Percentiles rank a stretch among this genome's conserved stretches.
Evolutionary conservation across 108 stramenopile species (phyloP).

Genomic region (Mayamaea pseudoterrestris): DNA sequence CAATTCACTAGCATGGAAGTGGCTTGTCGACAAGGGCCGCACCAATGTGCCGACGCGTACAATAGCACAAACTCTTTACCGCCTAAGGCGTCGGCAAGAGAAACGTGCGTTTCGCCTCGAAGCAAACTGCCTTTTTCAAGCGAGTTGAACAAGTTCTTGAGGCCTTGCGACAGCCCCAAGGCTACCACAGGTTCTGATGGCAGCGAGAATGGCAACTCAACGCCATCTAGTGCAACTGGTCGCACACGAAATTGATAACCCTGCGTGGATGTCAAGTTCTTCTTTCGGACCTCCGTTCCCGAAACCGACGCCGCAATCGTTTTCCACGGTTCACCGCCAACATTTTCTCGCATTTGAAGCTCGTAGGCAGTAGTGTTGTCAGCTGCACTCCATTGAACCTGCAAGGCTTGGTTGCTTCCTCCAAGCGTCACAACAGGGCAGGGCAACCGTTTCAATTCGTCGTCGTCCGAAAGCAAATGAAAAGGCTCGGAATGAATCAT

Average conservation of each 20-base stretch:
- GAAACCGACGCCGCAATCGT: slow-evolving; percentile 52
- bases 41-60: slow-evolving; percentile 67
- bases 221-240: slow-evolving; percentile 10
- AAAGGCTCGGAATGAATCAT: slow-evolving; percentile 23
- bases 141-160: slow-evolving; percentile 31
- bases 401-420: slow-evolving; percentile 28
- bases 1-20: slow-evolving; percentile 78
- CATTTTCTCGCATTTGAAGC: slow-evolving; percentile 72
- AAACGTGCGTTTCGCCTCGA: slow-evolving; percentile 18
- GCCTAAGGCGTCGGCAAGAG: slow-evolving; percentile 44
- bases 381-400: slow-evolving; percentile 38
- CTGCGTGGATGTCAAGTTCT: slow-evolving; percentile 45
- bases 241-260: slow-evolving; percentile 76
- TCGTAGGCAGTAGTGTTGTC: slow-evolving; percentile 26
- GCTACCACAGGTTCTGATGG: slow-evolving; percentile 37
- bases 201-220: slow-evolving; percentile 41
- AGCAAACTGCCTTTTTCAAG: slow-evolving; percentile 38
- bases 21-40: slow-evolving; percentile 74
- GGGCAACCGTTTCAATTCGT: slow-evolving; percentile 19
- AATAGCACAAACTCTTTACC: slow-evolving; percentile 64
- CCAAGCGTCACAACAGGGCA: slow-evolving; percentile 24
- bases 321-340: slow-evolving; percentile 38
- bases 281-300: slow-evolving; percentile 52
- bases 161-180: slow-evolving; percentile 21
- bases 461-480: slow-evolving; percentile 16